Evolutionary conservation across 495 filamentous ascomycete genomes (phyloP).

Genomic region (Xylaria nigripes): DNA sequence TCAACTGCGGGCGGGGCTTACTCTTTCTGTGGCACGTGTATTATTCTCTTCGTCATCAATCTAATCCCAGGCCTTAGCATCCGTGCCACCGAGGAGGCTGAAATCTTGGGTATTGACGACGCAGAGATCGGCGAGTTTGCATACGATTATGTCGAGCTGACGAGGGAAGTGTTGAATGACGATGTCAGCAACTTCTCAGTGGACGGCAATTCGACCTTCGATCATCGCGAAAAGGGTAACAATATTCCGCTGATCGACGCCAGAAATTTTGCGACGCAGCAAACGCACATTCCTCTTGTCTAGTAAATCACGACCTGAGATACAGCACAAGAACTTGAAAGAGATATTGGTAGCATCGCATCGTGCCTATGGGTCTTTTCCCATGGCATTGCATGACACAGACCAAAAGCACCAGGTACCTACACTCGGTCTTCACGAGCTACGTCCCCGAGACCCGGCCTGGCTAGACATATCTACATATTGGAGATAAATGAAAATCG

Average conservation of each 20-base stretch:
- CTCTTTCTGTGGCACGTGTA: constrained; percentile 75
- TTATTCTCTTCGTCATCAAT: constrained; percentile 85
- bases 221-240: constrained; percentile 26
- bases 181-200: constrained; percentile 31
- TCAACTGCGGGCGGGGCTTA: constrained; percentile 76
- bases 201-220: constrained; percentile 19
- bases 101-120: constrained; percentile 89
- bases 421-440: not conserved
- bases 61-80: constrained; percentile 76
- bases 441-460: not conserved
- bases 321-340: not conserved
- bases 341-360: not conserved
- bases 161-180: constrained; percentile 67
- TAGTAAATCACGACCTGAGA: constrained; percentile 1
- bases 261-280: constrained; percentile 17
- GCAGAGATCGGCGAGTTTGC: constrained; percentile 96
- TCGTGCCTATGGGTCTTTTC: not conserved
- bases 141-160: constrained; percentile 94
- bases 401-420: not conserved
- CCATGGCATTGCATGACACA: not conserved
- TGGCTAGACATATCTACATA: not conserved
- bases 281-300: constrained; percentile 12
- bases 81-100: constrained; percentile 73
- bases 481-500: too few relatives aligned
- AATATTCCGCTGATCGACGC: constrained; percentile 29